Conservation (phyloP, 176 grass and related monocot genomes). For the Pontederia crassipes region DNA sequence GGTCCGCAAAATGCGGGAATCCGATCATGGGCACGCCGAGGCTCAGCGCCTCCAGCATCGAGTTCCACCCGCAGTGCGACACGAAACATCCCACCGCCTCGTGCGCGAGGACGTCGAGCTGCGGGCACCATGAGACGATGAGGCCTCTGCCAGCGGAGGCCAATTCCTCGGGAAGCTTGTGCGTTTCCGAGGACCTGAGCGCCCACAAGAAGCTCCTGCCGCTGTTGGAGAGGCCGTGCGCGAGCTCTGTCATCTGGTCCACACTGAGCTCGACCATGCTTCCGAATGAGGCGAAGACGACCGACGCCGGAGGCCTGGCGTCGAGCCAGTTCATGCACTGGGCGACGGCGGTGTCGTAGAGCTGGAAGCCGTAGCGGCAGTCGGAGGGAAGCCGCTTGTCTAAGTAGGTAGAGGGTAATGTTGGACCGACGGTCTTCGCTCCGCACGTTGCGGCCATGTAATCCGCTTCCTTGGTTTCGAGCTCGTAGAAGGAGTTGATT, state of each 20-base stretch:
- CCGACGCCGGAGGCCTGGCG: slow-evolving; percentile 28
- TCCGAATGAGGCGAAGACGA: slow-evolving; percentile 64
- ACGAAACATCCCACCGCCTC: slow-evolving; percentile 56
- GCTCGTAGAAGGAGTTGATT: slow-evolving; percentile 66
- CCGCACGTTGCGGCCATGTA: slow-evolving; percentile 52
- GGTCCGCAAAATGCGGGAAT: slow-evolving; percentile 64
- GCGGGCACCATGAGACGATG: slow-evolving; percentile 56
- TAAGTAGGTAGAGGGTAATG: slow-evolving; percentile 44
- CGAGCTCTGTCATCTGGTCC: slow-evolving; percentile 37
- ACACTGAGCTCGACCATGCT: slow-evolving; percentile 43
- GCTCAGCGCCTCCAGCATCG: slow-evolving; percentile 20
- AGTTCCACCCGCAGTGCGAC: slow-evolving; percentile 40
- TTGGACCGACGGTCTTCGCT: slow-evolving; percentile 71
- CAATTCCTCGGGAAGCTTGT: slow-evolving; percentile 38
- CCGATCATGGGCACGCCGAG: slow-evolving; percentile 23
- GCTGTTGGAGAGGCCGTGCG: slow-evolving; percentile 31
- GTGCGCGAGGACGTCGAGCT: slow-evolving; percentile 64
- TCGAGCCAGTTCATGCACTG: slow-evolving; percentile 49
- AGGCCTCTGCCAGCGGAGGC: neutral
- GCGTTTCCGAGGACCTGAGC: slow-evolving; percentile 44
- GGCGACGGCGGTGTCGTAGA: slow-evolving; percentile 32
- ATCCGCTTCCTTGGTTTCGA: slow-evolving; percentile 57
- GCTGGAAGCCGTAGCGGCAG: slow-evolving; percentile 60
- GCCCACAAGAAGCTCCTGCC: slow-evolving; percentile 53
- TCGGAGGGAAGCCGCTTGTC: slow-evolving; percentile 28